Base-by-base conservation (phyloP, 2,329 filamentous ascomycete genomes). In the Raffaelea ambrosiae region DNA sequence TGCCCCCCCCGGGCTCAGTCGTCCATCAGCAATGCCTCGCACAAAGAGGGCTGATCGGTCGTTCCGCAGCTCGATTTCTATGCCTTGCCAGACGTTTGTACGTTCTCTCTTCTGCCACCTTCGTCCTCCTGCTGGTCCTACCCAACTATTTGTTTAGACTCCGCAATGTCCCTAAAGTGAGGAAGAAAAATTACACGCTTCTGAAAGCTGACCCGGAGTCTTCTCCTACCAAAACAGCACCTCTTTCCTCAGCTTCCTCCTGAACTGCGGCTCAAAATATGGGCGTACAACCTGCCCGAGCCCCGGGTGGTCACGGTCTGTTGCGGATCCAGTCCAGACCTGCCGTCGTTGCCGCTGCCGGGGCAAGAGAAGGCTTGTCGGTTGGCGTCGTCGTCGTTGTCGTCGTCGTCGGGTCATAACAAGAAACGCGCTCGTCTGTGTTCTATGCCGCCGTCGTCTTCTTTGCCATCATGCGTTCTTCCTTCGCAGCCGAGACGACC, bases 261-360 rank as follows among this genome's bases (percentile, higher is more conserved):
- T 13, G 72, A 75, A 54, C 59, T 75, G 16, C 69, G 72, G 11
- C 59, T 73, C 21, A 68, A 64, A 48, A 71, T 75, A 43, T 75
- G 72, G 72, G 61, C 61, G 38, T 62, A 68, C 53, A 73, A 65
- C 54, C 58, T 72, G 18, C 67, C 70, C 1, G 55, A 58, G 14
- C 58, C 66, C 11, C 69, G 72, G 29, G 59, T 75, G 43, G 66
- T 75, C 22, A 63, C 69, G 2, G 58, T 73, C 26, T 62, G 60
- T 39, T 72, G 68, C 40, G 54, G 53, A 2, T 23, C 39, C 13
- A 13, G 26, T 29, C 26, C 7, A 29, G 7, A 29, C n/a, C n/a
- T n/a, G n/a, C n/a, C n/a, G n/a, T n/a, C n/a, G n/a, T n/a, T n/a
- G n/a, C n/a, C n/a, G n/a, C n/a, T n/a, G n/a, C n/a, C n/a, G n/a